These are phyloP conservation scores for Colletotrichum somersetense DNA, from an alignment of 2,329 filamentous ascomycete species.

Conservation along the genomic window DNA sequence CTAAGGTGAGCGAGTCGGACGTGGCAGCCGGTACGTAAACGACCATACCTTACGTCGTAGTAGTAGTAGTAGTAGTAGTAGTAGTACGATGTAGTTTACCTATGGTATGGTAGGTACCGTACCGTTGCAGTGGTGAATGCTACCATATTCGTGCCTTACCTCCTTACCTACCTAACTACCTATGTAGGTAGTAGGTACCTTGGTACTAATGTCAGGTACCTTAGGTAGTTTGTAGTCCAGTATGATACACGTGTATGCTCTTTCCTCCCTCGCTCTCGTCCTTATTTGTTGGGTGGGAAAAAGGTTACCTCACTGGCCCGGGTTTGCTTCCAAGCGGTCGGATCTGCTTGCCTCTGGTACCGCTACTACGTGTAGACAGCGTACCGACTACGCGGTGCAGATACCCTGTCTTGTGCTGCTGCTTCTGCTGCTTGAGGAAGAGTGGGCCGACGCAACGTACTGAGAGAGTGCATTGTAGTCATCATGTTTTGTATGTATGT, in stretches of 20 bases:
- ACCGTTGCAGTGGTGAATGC: not conserved
- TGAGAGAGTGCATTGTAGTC: not conserved
- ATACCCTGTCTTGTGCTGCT: slow-evolving; percentile 9
- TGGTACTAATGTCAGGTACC: no score
- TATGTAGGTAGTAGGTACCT: no score
- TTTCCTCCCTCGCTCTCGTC: slow-evolving; percentile 14
- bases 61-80: no score
- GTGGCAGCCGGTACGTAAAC: slow-evolving; percentile 14
- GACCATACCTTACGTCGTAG: no score
- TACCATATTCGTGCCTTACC: not conserved
- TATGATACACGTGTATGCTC: not conserved
- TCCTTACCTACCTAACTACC: not conserved
- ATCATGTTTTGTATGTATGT: not conserved
- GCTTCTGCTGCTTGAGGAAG: slow-evolving; percentile 3
- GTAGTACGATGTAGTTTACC: no score
- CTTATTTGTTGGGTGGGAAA: not conserved
- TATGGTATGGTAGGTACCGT: no score
- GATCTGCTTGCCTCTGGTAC: not conserved
- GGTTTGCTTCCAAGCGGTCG: slow-evolving; percentile 11
- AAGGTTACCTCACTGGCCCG: not conserved
- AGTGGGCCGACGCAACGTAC: slow-evolving; percentile 31
- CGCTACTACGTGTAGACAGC: not conserved
- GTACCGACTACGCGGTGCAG: slow-evolving; percentile 35
- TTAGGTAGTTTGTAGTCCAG: no score
- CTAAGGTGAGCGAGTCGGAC: slow-evolving; percentile 28